Base-by-base conservation (phyloP, 495 filamentous ascomycete species). In the Podospora fimiseda region DNA sequence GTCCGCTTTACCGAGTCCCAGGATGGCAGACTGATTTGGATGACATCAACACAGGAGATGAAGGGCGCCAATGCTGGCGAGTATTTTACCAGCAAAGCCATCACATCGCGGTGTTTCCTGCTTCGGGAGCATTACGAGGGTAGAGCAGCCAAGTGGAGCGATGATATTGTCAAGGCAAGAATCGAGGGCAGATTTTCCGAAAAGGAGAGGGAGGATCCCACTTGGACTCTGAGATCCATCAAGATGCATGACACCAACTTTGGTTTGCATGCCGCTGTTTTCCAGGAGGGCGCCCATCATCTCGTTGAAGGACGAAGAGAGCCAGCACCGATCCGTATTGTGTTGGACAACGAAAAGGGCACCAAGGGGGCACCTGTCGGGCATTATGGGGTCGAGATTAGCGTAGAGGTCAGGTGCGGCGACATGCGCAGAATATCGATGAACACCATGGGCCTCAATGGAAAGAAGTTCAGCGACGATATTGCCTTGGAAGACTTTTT, bases 101-200 rank as follows among this genome's bases (percentile, higher is more conserved):
- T 70, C 22, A 76, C 80, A 13, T 78, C 75, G 3, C 76, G 82
- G 9, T 80, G 80, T 40, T 82, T 86, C 55, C 68, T 84, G 24
- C 78, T 95, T 15, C 77, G 81, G 40, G 86, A 85, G 19, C 74
- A 80, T 20, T 94, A 95, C 64, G 88, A 95, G 63, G 86, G 85
- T 9, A 92, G 80, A 56, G 87, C 87, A 5, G 70, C 73, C 42
- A 85, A 86, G 39, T 82, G 89, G 60, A 82, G 82, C 7, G 93
- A 98, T 71, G 93, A 98, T 55, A 75, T 96, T 20, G 78, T 81
- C 19, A 92, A 89, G 67, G 92, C 92, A 9, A 82, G 83, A 52
- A 84, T 96, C 47, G 92, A 96, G 66, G 86, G 83, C 7, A 78
- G 93, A 36, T 92, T 89, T 60, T 68, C 87, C 2, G 88, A 95